phyloP scores from a whole-genome alignment of 352 stramenopile genomes.

The Peronospora destructor region DNA sequence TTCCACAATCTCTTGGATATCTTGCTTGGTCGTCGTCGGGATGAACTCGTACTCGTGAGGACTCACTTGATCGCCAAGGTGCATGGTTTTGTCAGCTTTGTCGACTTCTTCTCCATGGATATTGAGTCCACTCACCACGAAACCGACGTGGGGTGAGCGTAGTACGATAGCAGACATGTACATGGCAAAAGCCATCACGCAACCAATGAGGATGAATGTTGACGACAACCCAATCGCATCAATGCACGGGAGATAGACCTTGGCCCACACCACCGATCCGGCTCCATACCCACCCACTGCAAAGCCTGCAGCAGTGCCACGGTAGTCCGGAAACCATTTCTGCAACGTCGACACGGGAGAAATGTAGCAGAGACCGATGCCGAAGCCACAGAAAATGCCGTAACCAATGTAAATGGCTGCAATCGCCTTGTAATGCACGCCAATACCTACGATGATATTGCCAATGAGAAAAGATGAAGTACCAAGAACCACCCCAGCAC shows the following conservation, averaged over 20 bases:
- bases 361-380: slow-evolving; percentile 68
- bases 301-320: slow-evolving; percentile 59
- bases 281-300: slow-evolving; percentile 57
- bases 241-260: slow-evolving; percentile 56
- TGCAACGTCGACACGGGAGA: slow-evolving; percentile 65
- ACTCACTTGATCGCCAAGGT: slow-evolving; percentile 35
- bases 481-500: slow-evolving; percentile 41
- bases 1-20: slow-evolving; percentile 26
- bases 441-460: slow-evolving; percentile 44
- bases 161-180: slow-evolving; percentile 38
- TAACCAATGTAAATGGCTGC: slow-evolving; percentile 58
- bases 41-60: slow-evolving; percentile 42
- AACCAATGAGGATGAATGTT: slow-evolving; percentile 48
- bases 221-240: slow-evolving; percentile 36
- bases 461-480: slow-evolving; percentile 46
- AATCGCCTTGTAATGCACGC: slow-evolving; percentile 41
- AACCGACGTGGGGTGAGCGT: slow-evolving; percentile 41
- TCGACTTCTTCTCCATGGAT: slow-evolving; percentile 49
- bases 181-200: slow-evolving; percentile 35
- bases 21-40: slow-evolving; percentile 28
- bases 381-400: slow-evolving; percentile 54
- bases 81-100: slow-evolving; percentile 29
- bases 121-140: slow-evolving; percentile 44
- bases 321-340: slow-evolving; percentile 78
- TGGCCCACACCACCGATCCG: slow-evolving; percentile 58